Evolutionary conservation across 768 basidiomycete species (phyloP).

Genomic region (Mycena rosella): DNA sequence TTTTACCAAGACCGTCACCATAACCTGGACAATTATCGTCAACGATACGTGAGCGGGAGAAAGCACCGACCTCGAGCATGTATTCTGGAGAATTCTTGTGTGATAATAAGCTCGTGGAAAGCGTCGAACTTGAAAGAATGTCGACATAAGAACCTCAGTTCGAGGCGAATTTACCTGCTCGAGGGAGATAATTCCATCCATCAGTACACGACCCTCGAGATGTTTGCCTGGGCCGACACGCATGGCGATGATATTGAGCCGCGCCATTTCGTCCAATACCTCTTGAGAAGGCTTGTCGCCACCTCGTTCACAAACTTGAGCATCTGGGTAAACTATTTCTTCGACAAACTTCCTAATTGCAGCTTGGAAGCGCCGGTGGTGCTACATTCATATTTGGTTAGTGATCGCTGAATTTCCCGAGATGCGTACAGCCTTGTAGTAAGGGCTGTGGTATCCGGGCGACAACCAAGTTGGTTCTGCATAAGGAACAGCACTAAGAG

Average conservation of each 20-base stretch:
- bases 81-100: constrained; percentile 80
- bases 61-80: constrained; percentile 58
- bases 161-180: constrained; percentile 66
- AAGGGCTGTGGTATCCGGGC: constrained; percentile 31
- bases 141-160: constrained; percentile 1
- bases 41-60: not conserved
- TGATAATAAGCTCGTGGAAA: constrained; percentile 90
- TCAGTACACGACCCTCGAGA: constrained; percentile 81
- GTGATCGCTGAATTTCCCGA: constrained; percentile 29
- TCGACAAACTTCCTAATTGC: constrained; percentile 81
- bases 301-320: constrained; percentile 68
- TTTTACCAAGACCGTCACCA: constrained; percentile 69
- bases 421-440: constrained; percentile 69
- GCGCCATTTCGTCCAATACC: constrained; percentile 74
- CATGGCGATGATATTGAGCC: constrained; percentile 88
- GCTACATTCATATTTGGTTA: constrained; percentile 52
- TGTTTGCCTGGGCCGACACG: constrained; percentile 94
- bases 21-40: constrained; percentile 61
- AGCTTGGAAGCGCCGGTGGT: constrained; percentile 71
- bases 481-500: constrained; percentile 77
- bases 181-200: constrained; percentile 84
- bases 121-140: constrained; percentile 77
- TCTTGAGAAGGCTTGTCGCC: constrained; percentile 74
- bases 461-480: constrained; percentile 75
- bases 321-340: constrained; percentile 72